These are phyloP conservation scores for Fusarium ramigenum DNA, from an alignment of 2,329 filamentous ascomycete genomes.

Conservation along the genomic window DNA sequence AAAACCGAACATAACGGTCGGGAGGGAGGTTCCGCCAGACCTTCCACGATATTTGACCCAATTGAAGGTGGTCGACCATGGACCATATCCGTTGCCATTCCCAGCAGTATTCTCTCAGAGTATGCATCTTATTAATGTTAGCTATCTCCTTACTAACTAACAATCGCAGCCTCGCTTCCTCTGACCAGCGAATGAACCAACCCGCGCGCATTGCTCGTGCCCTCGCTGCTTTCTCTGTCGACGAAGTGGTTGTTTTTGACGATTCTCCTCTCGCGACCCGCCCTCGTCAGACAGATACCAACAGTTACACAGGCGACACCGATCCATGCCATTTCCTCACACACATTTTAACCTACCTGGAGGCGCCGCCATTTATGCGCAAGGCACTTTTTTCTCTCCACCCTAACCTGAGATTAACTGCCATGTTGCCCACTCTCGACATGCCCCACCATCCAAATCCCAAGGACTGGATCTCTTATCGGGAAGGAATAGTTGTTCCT, in stretches of 20 bases:
- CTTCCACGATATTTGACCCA: constrained; percentile 74
- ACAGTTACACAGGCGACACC: constrained; percentile 72
- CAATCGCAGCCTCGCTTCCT: constrained; percentile 68
- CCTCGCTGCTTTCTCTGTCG: constrained; percentile 82
- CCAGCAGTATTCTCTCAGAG: constrained; percentile 81
- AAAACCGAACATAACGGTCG: constrained; percentile 56
- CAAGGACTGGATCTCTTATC: constrained; percentile 81
- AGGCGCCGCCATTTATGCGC: constrained; percentile 84
- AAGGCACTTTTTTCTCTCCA: constrained; percentile 80
- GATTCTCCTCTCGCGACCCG: constrained; percentile 65
- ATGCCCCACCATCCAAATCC: constrained; percentile 84
- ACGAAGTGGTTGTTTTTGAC: constrained; percentile 85
- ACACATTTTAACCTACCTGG: constrained; percentile 82
- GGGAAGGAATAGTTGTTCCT: constrained; percentile 76
- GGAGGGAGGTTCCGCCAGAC: constrained; percentile 65
- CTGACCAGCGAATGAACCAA: constrained; percentile 78
- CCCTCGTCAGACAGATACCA: constrained; percentile 58
- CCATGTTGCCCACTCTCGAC: constrained; percentile 79
- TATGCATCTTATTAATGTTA: constrained; percentile 49
- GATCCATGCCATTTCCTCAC: constrained; percentile 83
- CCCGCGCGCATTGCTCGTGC: constrained; percentile 83
- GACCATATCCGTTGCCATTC: constrained; percentile 81
- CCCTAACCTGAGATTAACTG: constrained; percentile 78
- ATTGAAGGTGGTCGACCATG: constrained; percentile 69
- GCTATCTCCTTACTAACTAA: background rate